These are phyloP conservation scores for Plantago lanceolata DNA, from an alignment of 305 asterid species.

Conservation along the genomic window DNA sequence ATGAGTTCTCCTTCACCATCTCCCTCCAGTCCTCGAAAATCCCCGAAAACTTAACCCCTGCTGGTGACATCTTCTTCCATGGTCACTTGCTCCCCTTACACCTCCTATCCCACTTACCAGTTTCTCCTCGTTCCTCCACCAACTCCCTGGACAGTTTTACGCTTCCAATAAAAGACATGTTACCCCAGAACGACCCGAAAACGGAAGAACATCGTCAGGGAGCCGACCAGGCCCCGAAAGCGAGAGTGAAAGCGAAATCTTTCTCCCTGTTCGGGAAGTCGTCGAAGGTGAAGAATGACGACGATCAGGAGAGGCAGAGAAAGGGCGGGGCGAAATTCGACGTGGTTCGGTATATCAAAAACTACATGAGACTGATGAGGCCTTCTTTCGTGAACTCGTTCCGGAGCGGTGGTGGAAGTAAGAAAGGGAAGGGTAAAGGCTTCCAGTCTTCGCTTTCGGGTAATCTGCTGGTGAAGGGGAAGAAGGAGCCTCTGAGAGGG, in stretches of 20 bases:
- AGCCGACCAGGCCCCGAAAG: constrained; percentile 22
- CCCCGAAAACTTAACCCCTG: constrained; percentile 56
- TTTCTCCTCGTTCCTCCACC: constrained; percentile 70
- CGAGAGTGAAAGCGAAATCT: constrained; percentile 47
- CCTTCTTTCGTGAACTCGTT: constrained; percentile 44
- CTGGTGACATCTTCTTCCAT: constrained; percentile 83
- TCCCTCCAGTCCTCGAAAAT: constrained; percentile 43
- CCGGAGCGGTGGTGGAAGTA: constrained; percentile 15
- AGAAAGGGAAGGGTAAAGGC: constrained; percentile 25
- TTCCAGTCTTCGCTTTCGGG: constrained; percentile 57
- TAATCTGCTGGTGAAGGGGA: constrained; percentile 44
- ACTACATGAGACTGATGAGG: constrained; percentile 52
- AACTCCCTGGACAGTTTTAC: constrained; percentile 63
- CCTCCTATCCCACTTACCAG: constrained; percentile 59
- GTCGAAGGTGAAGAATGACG: constrained; percentile 38
- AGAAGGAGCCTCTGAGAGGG: constrained; percentile 30
- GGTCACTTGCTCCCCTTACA: constrained; percentile 93
- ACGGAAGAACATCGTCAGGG: not conserved
- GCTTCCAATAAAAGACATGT: constrained; percentile 46
- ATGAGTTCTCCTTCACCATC: constrained; percentile 75
- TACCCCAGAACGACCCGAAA: constrained; percentile 4
- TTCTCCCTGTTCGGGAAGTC: constrained; percentile 48
- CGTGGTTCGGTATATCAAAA: constrained; percentile 33
- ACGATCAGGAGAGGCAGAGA: constrained; percentile 25
- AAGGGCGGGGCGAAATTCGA: constrained; percentile 43